Base-by-base conservation (phyloP, 2,329 filamentous ascomycete genomes). In the Hypomyces perniciosus region DNA sequence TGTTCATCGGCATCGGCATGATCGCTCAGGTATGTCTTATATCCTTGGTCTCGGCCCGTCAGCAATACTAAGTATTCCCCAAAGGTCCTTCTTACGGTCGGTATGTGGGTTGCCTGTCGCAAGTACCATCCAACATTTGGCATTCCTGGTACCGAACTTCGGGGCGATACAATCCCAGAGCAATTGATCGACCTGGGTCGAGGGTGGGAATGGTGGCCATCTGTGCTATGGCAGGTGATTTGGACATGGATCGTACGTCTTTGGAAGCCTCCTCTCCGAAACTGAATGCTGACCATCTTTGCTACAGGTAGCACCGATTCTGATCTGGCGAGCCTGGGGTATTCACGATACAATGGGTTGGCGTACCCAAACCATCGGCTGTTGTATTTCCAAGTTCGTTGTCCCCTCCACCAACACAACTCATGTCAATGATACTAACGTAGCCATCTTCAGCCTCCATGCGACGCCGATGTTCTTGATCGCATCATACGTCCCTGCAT, bases 401-500 rank as follows among this genome's bases (percentile, higher is more conserved):
- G 5, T 12, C 4, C 26, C 4, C 37, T 4, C 20, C 20, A 20
- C 20, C 20, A 20, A 20, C 20, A 20, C 3, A 20, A 20, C 20
- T 20, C 20, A 20, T 20, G 20, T 31, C n/a, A 2, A 28, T 5
- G 27, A 28, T 12, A n/a, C 13, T 28, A 13, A 29, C 26, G 5
- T 31, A 9, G 12, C 4, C 20, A 2, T 40, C 2, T 40, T 33
- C 26, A 81, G 79, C 42, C 71, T 86, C 10, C 81, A 77, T 40
- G 83, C 81, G 12, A 79, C 81, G 2, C 83, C 83, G 0, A 74
- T 86, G 68, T 86, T 81, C 77, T 71, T 86, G 30, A 67, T 82
- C 27, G 81, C 79, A 41, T 68, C 77, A 2, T 73, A 77, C 52
- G 68, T 71, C 3, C 73, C 77, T 9, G 68, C 55, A 1, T 75